These are phyloP conservation scores for Colletotrichum simmondsii DNA, from an alignment of 2,329 filamentous ascomycete genomes.

Conservation along the genomic window DNA sequence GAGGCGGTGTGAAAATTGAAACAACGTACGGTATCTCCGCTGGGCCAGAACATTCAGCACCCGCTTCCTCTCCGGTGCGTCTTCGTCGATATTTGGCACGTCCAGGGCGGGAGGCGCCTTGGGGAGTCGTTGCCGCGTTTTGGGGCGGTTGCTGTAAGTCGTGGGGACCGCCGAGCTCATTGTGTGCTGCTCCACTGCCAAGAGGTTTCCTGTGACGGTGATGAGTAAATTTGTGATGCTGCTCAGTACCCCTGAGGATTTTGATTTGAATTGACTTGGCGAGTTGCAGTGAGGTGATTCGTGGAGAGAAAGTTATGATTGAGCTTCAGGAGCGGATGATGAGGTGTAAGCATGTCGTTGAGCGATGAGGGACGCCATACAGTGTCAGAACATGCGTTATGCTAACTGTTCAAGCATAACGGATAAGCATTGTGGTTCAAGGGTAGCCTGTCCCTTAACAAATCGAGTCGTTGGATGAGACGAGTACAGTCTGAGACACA, in stretches of 20 bases:
- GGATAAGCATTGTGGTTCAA: not conserved
- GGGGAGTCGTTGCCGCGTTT: conserved; percentile 49
- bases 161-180: not conserved
- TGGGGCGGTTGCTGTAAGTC: conserved; percentile 19
- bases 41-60: conserved; percentile 66
- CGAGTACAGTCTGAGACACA: not conserved
- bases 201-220: not conserved
- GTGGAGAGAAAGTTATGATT: not conserved
- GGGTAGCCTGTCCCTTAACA: not conserved
- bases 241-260: too few species aligned
- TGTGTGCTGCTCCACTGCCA: not conserved
- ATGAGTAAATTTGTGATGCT: not conserved
- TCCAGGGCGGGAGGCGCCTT: conserved; percentile 53
- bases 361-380: not conserved
- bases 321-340: not conserved
- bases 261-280: not conserved
- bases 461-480: not conserved
- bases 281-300: not conserved
- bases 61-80: conserved; percentile 64
- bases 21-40: conserved; percentile 57
- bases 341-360: not conserved
- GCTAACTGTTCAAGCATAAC: not conserved
- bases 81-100: conserved; percentile 60
- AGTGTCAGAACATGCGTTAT: not conserved
- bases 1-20: conserved; percentile 29